phyloP scores from a whole-genome alignment of 1,284 basidiomycete species.

The Chalciporus sp. region DNA sequence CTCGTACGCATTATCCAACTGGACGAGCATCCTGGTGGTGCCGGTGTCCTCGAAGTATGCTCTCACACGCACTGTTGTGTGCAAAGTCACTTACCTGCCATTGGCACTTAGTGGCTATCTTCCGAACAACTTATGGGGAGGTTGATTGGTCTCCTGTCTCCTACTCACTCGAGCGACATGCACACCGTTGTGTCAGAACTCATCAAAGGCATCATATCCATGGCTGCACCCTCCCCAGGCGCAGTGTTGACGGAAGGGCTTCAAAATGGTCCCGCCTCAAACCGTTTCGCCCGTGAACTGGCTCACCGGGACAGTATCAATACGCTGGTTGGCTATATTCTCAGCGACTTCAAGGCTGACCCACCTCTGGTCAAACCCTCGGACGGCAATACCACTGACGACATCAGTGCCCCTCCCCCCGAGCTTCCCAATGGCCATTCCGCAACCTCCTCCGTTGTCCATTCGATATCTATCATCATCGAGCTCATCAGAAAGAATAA shows the following conservation, averaged over 20 bases:
- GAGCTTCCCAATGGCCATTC: conserved; percentile 70
- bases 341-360: conserved; percentile 57
- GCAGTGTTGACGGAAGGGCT: conserved; percentile 66
- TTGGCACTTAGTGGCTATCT: conserved; percentile 76
- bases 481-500: conserved; percentile 99
- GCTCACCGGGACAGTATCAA: conserved; percentile 75
- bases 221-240: conserved; percentile 88
- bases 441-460: conserved; percentile 85
- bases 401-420: conserved; percentile 12
- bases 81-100: conserved; percentile 23
- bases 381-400: conserved; percentile 12
- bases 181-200: conserved; percentile 91
- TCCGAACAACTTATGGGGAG: conserved; percentile 82
- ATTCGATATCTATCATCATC: conserved; percentile 89
- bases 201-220: conserved; percentile 93
- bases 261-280: conserved; percentile 75
- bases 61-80: conserved; percentile 30
- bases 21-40: conserved; percentile 84
- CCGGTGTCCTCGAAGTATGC: conserved; percentile 85
- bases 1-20: conserved; percentile 91
- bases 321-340: conserved; percentile 80
- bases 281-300: conserved; percentile 89
- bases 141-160: conserved; percentile 84
- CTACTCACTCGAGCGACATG: conserved; percentile 74
- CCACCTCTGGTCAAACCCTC: conserved; percentile 22